Percentiles rank a stretch among this genome's conserved stretches.
Conservation (phyloP, 495 filamentous ascomycete genomes). For the Cercophora samala region DNA sequence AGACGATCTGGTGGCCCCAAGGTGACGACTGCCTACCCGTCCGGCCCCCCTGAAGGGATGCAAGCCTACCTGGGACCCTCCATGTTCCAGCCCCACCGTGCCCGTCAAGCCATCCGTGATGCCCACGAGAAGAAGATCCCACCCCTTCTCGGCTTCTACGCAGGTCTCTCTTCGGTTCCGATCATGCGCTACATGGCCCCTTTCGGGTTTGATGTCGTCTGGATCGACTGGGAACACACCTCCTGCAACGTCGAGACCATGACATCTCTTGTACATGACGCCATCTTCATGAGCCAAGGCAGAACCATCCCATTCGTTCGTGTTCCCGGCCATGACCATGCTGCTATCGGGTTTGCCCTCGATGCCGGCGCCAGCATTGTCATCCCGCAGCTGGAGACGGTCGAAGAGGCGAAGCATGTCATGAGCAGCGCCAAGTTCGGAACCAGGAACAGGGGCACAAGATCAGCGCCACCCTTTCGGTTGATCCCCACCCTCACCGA, state of each 20-base stretch:
- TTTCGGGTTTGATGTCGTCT: slow-evolving; percentile 40
- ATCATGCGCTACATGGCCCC: slow-evolving; percentile 37
- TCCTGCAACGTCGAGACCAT: slow-evolving; percentile 45
- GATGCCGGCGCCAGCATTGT: slow-evolving; percentile 47
- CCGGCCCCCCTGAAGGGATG: slow-evolving; percentile 29
- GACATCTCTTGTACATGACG: slow-evolving; percentile 45
- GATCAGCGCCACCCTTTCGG: slow-evolving; percentile 45
- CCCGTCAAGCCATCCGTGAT: slow-evolving; percentile 44
- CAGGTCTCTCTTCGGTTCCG: slow-evolving; percentile 35
- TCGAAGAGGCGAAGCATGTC: slow-evolving; percentile 43
- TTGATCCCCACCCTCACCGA: slow-evolving; percentile 38
- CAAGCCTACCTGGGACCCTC: slow-evolving; percentile 39
- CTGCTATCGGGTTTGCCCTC: slow-evolving; percentile 45
- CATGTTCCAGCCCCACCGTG: slow-evolving; percentile 44
- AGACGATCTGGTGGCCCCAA: background rate
- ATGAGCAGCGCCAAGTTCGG: slow-evolving; percentile 45
- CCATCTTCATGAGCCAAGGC: slow-evolving; percentile 42
- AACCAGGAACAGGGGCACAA: slow-evolving; percentile 29
- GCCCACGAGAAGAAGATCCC: slow-evolving; percentile 43
- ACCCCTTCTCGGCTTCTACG: slow-evolving; percentile 40
- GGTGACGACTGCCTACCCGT: background rate
- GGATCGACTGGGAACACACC: slow-evolving; percentile 49
- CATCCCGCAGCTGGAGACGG: slow-evolving; percentile 48
- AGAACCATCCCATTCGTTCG: slow-evolving; percentile 41
- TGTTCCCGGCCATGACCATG: slow-evolving; percentile 47